Conservation (phyloP, 2,329 filamentous ascomycete genomes). For the Aspergillus proliferans region DNA sequence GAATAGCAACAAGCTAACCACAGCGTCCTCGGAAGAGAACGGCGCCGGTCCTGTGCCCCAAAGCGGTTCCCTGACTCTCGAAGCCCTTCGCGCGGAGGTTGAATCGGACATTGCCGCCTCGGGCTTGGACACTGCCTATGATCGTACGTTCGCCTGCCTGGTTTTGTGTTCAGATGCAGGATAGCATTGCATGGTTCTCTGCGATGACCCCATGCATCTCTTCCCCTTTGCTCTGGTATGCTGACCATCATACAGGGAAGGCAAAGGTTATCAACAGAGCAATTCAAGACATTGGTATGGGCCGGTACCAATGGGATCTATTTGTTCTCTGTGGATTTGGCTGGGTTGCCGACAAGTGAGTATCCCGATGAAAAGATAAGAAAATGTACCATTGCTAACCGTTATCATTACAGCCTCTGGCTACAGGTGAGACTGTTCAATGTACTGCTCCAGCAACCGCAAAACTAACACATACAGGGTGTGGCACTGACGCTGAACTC, state of each 20-base stretch:
- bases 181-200: neutral
- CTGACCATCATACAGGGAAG: slow-evolving; percentile 49
- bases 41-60: slow-evolving; percentile 25
- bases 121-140: slow-evolving; percentile 63
- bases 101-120: slow-evolving; percentile 52
- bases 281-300: slow-evolving; percentile 56
- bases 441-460: neutral
- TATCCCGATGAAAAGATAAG: neutral
- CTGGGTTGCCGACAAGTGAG: slow-evolving; percentile 79
- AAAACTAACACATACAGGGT: slow-evolving; percentile 45
- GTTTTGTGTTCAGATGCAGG: neutral
- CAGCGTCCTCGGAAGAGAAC: slow-evolving; percentile 32
- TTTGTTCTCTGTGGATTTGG: slow-evolving; percentile 78
- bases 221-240: neutral
- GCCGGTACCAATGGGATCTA: slow-evolving; percentile 60
- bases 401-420: slow-evolving; percentile 53
- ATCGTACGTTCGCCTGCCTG: slow-evolving; percentile 57
- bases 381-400: neutral
- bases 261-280: slow-evolving; percentile 78
- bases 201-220: slow-evolving; percentile 8
- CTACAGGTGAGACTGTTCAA: slow-evolving; percentile 50
- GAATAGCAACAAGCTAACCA: slow-evolving; percentile 19
- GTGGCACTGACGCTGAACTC: slow-evolving; percentile 71
- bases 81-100: slow-evolving; percentile 62
- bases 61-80: slow-evolving; percentile 54